These are phyloP conservation scores for Oidiodendron maius DNA, from an alignment of 495 filamentous ascomycete species.

Conservation along the genomic window DNA sequence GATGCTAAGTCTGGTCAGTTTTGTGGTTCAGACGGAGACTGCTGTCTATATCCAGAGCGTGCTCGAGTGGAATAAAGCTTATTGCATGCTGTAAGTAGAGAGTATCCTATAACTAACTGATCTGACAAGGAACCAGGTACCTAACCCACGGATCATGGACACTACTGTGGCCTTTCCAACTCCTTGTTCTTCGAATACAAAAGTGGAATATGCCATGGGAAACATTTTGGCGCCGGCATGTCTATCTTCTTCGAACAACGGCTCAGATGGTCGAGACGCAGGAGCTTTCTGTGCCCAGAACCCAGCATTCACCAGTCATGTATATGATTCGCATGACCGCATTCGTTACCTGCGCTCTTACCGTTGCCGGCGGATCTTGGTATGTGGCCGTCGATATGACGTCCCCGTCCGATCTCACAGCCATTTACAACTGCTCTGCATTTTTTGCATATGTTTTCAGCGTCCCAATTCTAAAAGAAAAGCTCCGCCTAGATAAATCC, in stretches of 20 bases:
- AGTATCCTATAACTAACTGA: conserved; percentile 7
- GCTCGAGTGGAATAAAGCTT: conserved; percentile 88
- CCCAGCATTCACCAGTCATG: conserved; percentile 51
- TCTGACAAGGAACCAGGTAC: no score
- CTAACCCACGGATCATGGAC: conserved; percentile 92
- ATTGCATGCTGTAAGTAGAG: conserved; percentile 79
- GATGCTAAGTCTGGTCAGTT: conserved; percentile 70
- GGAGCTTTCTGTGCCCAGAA: conserved; percentile 48
- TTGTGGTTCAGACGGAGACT: conserved; percentile 87
- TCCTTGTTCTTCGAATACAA: conserved; percentile 70
- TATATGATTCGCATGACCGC: conserved; percentile 76
- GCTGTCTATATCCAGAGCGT: conserved; percentile 89
- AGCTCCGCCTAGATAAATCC: conserved; percentile 71
- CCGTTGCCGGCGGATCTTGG: conserved; percentile 89
- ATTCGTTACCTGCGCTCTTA: conserved; percentile 79
- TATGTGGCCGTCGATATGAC: conserved; percentile 93
- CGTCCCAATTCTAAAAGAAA: conserved; percentile 81
- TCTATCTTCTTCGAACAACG: conserved; percentile 66
- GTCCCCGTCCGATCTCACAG: conserved; percentile 84
- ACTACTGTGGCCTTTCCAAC: conserved; percentile 79
- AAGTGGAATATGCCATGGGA: conserved; percentile 64
- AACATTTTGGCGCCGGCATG: conserved; percentile 82
- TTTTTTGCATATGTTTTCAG: conserved; percentile 98
- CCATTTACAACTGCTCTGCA: conserved; percentile 98
- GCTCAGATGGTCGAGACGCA: conserved; percentile 80